Percentiles rank a stretch among this genome's conserved stretches.
Evolutionary conservation across 768 basidiomycete genomes (phyloP).

Genomic region (Chlorophyllum brunneum): DNA sequence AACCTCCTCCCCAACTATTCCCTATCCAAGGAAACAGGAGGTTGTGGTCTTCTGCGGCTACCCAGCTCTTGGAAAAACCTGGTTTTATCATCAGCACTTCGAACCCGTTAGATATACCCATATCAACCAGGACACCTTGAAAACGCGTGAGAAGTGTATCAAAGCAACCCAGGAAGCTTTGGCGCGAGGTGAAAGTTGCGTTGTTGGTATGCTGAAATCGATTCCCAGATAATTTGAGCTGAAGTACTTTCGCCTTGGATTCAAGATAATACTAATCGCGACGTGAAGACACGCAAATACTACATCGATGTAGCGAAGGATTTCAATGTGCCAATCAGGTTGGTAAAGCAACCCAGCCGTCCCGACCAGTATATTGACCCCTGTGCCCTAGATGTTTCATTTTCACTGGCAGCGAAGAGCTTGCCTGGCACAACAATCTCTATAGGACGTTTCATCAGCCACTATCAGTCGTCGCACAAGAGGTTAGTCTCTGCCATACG

Average conservation of each 20-base stretch:
- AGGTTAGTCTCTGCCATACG: conserved; percentile 29
- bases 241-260: conserved; percentile 6
- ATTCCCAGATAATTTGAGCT: background rate
- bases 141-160: conserved; percentile 73
- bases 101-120: conserved; percentile 65
- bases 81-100: conserved; percentile 75
- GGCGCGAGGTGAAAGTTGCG: conserved; percentile 56
- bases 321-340: conserved; percentile 55
- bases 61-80: conserved; percentile 71
- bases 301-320: conserved; percentile 70
- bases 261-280: conserved; percentile 97
- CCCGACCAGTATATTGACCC: background rate
- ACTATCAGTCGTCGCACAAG: conserved; percentile 33
- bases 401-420: conserved; percentile 72
- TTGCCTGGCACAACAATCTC: conserved; percentile 92
- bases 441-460: conserved; percentile 74
- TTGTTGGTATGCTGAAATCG: conserved; percentile 57
- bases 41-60: conserved; percentile 50
- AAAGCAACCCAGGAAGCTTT: conserved; percentile 56
- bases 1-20: conserved; percentile 46
- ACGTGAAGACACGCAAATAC: conserved; percentile 57
- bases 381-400: conserved; percentile 54
- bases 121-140: conserved; percentile 83
- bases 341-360: conserved; percentile 7
- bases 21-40: conserved; percentile 33